Evolutionary conservation across 1,284 basidiomycete genomes (phyloP), one percentile per base, ranked within the genome.

Genomic region (Rhodotorula sp.): DNA sequence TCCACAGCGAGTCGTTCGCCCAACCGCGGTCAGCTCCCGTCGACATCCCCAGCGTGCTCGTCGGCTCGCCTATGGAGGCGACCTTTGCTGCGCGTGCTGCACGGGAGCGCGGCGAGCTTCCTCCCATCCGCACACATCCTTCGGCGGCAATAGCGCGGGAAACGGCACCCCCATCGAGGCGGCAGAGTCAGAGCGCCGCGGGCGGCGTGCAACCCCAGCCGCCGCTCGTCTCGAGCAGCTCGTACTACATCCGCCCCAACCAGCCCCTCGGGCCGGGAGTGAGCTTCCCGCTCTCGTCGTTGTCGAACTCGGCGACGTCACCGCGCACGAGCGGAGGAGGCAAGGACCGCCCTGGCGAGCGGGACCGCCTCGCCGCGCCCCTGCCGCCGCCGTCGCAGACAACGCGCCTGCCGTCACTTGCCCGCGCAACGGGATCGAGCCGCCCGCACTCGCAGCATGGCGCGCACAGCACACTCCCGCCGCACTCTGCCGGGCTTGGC

Each of bases 41-140:
- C 12, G 60, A 56, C 21, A 65, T 69, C 32, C 70, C 70, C 13
- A 50, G 46, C 15, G 70, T 72, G 15, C 63, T 72, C 48, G 66
- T 72, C 21, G 66, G 70, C 21, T 65, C 59, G 13, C 66, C 66
- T 0, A 56, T 72, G 66, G 70, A 68, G 21, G 60, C 70, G 8
- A 53, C 55, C 6, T 72, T 64, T n/a, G 64, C 70, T 0, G 60
- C 63, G 1, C 41, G 56, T 22, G 56, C 57, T 5, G 59, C 22
- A 4, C 50, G 61, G 15, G 66, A 64, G 3, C 55, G 67, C 48
- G 70, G 13, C 50, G 50, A 67, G 7, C 37, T 56, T 1, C 44
- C 53, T 19, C 53, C 39, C 7, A 19, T 32, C n/a, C 60, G 60
- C 27, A 25, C 58, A 25, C 53, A 6, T 15, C 29, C 39, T 41